These are phyloP conservation scores for Cucurbita maxima DNA, from an alignment of 306 rosid species.

Conservation along the genomic window DNA sequence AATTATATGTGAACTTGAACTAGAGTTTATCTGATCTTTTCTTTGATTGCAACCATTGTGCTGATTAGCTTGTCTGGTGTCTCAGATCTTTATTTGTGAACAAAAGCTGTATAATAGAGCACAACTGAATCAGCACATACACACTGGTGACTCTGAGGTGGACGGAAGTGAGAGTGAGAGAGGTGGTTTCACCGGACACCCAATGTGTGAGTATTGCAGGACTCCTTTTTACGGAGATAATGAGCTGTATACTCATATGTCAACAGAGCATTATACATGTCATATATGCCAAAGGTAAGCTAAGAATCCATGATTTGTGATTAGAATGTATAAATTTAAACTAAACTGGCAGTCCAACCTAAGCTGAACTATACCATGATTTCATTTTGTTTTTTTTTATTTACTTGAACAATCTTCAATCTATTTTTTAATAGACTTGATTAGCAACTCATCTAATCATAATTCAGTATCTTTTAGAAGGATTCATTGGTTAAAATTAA, in stretches of 20 bases:
- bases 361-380: neutral
- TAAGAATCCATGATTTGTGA: neutral
- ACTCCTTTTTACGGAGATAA: slow-evolving; percentile 87
- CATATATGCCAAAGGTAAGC: slow-evolving; percentile 87
- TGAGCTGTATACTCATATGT: slow-evolving; percentile 79
- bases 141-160: slow-evolving; percentile 80
- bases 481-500: neutral
- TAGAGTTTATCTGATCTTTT: neutral
- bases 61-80: slow-evolving; percentile 3
- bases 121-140: slow-evolving; percentile 68
- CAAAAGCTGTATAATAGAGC: slow-evolving; percentile 76
- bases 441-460: neutral
- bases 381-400: neutral
- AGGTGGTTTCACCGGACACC: slow-evolving; percentile 97
- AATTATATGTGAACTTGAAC: neutral
- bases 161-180: slow-evolving; percentile 98
- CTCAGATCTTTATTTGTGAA: slow-evolving; percentile 79
- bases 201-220: slow-evolving; percentile 78
- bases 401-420: neutral
- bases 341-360: neutral
- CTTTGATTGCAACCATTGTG: slow-evolving; percentile 1
- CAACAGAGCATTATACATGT: slow-evolving; percentile 85
- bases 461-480: neutral
- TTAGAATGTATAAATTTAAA: neutral
- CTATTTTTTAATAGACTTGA: neutral